Conservation (phyloP, 352 stramenopile genomes). For the Pythium brachiatum region DNA sequence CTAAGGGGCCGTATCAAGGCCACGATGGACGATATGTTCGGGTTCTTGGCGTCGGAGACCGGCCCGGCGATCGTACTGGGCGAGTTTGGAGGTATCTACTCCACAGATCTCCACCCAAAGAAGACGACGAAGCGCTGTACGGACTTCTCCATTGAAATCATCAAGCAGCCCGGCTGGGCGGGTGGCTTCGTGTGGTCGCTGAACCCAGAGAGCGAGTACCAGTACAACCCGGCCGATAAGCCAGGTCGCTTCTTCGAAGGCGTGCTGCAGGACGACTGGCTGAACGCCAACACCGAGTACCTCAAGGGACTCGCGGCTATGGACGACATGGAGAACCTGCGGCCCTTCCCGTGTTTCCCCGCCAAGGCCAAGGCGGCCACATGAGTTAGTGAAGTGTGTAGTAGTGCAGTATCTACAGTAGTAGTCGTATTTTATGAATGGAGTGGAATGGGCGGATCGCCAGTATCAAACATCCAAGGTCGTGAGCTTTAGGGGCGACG, state of each 20-base stretch:
- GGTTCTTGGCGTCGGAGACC: constrained; percentile 54
- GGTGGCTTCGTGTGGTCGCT: constrained; percentile 84
- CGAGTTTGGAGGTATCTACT: constrained; percentile 74
- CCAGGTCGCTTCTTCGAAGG: constrained; percentile 64
- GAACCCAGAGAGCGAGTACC: constrained; percentile 75
- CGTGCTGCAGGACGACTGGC: constrained; percentile 69
- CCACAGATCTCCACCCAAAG: constrained; percentile 60
- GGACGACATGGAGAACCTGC: constrained; percentile 59
- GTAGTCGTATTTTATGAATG: too few species aligned
- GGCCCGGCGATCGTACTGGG: constrained; percentile 58
- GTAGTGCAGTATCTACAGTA: not conserved
- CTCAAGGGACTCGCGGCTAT: constrained; percentile 61
- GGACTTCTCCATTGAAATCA: constrained; percentile 69
- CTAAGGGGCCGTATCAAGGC: constrained; percentile 42
- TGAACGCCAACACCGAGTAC: constrained; percentile 63
- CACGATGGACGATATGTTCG: constrained; percentile 82
- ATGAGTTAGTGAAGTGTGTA: not conserved
- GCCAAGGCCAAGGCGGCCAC: not conserved
- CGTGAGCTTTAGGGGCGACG: too few species aligned
- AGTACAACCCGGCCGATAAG: constrained; percentile 66
- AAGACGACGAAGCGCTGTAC: constrained; percentile 76
- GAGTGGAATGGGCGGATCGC: not conserved
- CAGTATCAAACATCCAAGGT: too few species aligned
- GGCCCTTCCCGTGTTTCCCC: constrained; percentile 65
- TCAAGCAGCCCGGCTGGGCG: constrained; percentile 44